These are phyloP conservation scores for Suillus subalutaceus DNA, from an alignment of 768 basidiomycete species.

Conservation along the genomic window DNA sequence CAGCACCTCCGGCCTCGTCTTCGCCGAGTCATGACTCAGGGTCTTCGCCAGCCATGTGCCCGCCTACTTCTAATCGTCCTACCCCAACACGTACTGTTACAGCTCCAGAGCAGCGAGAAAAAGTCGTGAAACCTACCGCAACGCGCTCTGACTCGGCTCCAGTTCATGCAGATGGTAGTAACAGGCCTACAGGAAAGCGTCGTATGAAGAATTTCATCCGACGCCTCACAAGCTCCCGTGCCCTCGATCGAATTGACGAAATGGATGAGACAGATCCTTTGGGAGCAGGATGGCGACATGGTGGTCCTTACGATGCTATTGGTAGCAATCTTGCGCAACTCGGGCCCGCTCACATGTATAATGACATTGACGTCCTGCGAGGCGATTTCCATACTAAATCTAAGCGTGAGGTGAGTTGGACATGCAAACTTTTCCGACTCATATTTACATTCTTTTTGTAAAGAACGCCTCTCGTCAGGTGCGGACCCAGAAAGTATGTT, in stretches of 20 bases:
- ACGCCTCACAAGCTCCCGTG: slow-evolving; percentile 26
- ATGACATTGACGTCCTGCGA: slow-evolving; percentile 10
- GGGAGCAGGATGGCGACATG: slow-evolving; percentile 65
- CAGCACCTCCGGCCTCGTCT: neutral
- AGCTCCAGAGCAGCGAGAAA: slow-evolving; percentile 9
- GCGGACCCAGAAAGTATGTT: slow-evolving; percentile 24
- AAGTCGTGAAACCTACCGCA: neutral
- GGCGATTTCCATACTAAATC: slow-evolving; percentile 8
- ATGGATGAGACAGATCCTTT: slow-evolving; percentile 76
- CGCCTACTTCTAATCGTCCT: slow-evolving; percentile 6
- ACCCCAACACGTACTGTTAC: neutral
- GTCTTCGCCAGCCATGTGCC: neutral
- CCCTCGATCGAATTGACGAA: slow-evolving; percentile 75
- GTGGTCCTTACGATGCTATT: slow-evolving; percentile 75
- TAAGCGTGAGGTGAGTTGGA: slow-evolving; percentile 26
- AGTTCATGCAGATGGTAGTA: slow-evolving; percentile 10
- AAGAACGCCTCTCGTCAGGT: slow-evolving; percentile 20
- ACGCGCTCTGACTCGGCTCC: slow-evolving; percentile 5
- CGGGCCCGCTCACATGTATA: slow-evolving; percentile 13
- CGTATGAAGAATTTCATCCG: slow-evolving; percentile 32
- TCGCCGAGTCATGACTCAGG: slow-evolving; percentile 1
- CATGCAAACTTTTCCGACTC: slow-evolving; percentile 10
- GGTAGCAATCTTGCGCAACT: slow-evolving; percentile 25
- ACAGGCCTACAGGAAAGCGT: slow-evolving; percentile 17
- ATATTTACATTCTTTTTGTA: slow-evolving; percentile 12